A percentile compares a stretch with the other conserved stretches of the same genome.
phyloP scores from a whole-genome alignment of 2,329 filamentous ascomycete species.

The Fusarium citri region DNA sequence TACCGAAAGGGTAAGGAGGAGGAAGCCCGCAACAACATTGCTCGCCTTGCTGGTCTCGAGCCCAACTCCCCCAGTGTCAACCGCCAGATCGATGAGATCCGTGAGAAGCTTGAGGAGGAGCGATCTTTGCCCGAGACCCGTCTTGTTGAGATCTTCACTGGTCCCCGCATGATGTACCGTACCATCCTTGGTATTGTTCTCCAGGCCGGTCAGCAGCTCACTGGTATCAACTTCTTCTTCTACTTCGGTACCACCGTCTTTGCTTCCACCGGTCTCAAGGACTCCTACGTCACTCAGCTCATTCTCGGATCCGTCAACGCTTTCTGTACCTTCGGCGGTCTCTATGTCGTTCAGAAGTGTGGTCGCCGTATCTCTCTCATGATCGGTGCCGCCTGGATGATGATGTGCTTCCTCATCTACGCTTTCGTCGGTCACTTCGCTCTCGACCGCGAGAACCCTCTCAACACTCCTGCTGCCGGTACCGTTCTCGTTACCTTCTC shows the following conservation, averaged over 20 bases:
- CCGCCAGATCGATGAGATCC: constrained; percentile 64
- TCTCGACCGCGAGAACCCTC: constrained; percentile 56
- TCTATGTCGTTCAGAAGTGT: constrained; percentile 74
- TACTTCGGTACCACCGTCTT: constrained; percentile 76
- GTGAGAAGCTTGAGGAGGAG: constrained; percentile 61
- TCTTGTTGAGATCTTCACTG: constrained; percentile 73
- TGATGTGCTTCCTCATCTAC: constrained; percentile 63
- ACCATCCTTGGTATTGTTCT: constrained; percentile 71
- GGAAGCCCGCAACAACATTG: constrained; percentile 62
- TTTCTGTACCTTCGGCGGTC: constrained; percentile 71
- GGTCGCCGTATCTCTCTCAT: constrained; percentile 74
- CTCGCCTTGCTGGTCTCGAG: constrained; percentile 58
- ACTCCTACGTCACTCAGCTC: constrained; percentile 76
- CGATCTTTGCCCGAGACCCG: constrained; percentile 58
- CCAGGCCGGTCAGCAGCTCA: constrained; percentile 75
- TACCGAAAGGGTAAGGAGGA: constrained; percentile 60
- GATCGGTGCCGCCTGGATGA: constrained; percentile 71
- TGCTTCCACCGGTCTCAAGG: constrained; percentile 69
- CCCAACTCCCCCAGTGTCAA: constrained; percentile 56
- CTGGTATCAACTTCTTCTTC: constrained; percentile 71
- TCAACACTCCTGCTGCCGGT: constrained; percentile 62
- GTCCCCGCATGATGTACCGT: constrained; percentile 73
- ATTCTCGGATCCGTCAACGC: constrained; percentile 77
- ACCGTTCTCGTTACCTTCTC: constrained; percentile 75
- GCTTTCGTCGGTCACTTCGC: constrained; percentile 62